Evolutionary conservation across 2,329 filamentous ascomycete species (phyloP), one percentile per base, ranked within the genome.

Genomic region (Trichoderma sp.): DNA sequence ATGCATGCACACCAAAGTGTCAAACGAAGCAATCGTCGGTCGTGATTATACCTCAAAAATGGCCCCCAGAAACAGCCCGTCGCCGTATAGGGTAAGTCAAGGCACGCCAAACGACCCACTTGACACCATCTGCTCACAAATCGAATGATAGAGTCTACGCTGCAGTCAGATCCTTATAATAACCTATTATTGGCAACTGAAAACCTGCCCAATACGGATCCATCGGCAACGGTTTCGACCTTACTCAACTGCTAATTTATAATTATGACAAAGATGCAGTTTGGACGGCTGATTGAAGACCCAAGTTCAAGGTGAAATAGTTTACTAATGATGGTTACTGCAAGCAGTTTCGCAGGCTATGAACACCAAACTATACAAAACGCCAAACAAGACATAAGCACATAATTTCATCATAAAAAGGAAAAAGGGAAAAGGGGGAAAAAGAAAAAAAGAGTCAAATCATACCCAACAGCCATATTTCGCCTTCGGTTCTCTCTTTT

Each of bases 121-220:
- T 20, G 32, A 3, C n/a, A 23, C 68, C 68, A n/a, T 26, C 6
- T 59, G 65, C 53, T 68, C 55, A 53, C 36, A 68, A 68, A 62
- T 61, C 39, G 36, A 30, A 26, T 47, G 23, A n/a, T 23, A 36
- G 23, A 30, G 11, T 68, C 17, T 20, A 28, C 26, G 65, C 63
- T 65, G 65, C 53, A 68, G 65, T 68, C 65, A 68, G 66, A 68
- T 68, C 15, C 28, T 68, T 68, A 68, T 68, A 26, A 59, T 32
- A 32, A 47, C 50, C 53, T 13, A 43, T 59, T 28, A 28, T 36
- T 36, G 30, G 47, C 13, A 55, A 57, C 64, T 53, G 26, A 53
- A 36, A 36, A 26, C 43, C n/a, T 64, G 39, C 39, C 61, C 39
- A 13, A 50, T 17, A 2, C 61, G 61, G 36, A 64, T 64, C 61